These are phyloP conservation scores for Aspergillus coremiiformis DNA, from an alignment of 495 filamentous ascomycete species.

Conservation along the genomic window DNA sequence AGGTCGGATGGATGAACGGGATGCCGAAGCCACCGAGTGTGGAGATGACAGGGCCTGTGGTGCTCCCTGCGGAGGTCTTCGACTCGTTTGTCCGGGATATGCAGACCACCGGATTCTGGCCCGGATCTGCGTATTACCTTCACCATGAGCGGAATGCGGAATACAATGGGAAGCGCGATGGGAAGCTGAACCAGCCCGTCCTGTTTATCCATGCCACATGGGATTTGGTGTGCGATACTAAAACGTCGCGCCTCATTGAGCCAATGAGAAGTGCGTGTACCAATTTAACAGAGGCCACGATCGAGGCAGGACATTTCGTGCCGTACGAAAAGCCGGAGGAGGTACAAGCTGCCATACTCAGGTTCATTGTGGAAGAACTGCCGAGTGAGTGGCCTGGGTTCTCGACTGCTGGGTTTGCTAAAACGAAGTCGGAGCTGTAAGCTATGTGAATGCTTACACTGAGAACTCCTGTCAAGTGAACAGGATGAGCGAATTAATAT, in stretches of 20 bases:
- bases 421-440: neutral
- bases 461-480: no score
- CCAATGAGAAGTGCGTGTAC: neutral
- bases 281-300: constrained; percentile 3
- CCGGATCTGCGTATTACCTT: constrained; percentile 2
- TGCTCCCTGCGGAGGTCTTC: constrained; percentile 4
- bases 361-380: constrained; percentile 2
- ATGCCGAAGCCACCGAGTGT: neutral
- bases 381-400: constrained; percentile 4
- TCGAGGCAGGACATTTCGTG: constrained; percentile 5
- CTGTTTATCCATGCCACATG: constrained; percentile 4
- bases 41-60: neutral
- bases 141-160: constrained; percentile 1
- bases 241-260: neutral
- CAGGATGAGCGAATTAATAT: no score
- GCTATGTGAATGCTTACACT: no score
- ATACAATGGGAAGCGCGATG: constrained; percentile 1
- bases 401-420: neutral
- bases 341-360: neutral
- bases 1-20: neutral
- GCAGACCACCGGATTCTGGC: constrained; percentile 3
- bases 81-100: constrained; percentile 2
- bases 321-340: constrained; percentile 2
- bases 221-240: constrained; percentile 4
- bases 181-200: neutral